Evolutionary conservation across 345 rosid species (phyloP).

Genomic region (Gynandropsis gynandra): DNA sequence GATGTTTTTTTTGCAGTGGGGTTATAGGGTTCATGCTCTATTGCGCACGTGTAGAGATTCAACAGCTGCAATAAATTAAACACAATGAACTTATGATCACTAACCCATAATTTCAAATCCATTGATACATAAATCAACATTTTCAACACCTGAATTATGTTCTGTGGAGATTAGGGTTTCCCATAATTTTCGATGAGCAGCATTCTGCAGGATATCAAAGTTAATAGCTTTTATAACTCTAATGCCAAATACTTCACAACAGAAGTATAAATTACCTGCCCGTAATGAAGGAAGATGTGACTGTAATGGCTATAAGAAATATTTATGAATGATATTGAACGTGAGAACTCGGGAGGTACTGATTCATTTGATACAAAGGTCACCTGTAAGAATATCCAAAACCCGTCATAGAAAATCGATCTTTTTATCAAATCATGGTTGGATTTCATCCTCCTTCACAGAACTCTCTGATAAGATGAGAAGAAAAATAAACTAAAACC

Average conservation of each 20-base stretch:
- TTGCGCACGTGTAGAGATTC: constrained; percentile 32
- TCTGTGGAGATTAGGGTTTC: constrained; percentile 49
- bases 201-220: constrained; percentile 48
- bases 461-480: too few relatives aligned
- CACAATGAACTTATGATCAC: not conserved
- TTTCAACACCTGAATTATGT: constrained; percentile 40
- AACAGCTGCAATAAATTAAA: constrained; percentile 36
- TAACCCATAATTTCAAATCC: too few relatives aligned
- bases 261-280: constrained; percentile 71
- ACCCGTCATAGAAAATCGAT: too few relatives aligned
- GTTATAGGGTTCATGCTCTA: too few relatives aligned
- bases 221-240: constrained; percentile 19
- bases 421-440: too few relatives aligned
- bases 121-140: not conserved
- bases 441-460: too few relatives aligned
- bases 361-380: constrained; percentile 72
- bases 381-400: constrained; percentile 44
- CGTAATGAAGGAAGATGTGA: constrained; percentile 93
- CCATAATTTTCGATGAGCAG: constrained; percentile 70
- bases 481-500: too few relatives aligned
- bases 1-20: too few relatives aligned
- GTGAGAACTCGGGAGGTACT: constrained; percentile 65
- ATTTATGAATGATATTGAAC: constrained; percentile 54
- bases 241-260: not conserved
- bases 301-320: constrained; percentile 78